phyloP scores from a whole-genome alignment of 202 grass and related monocot genomes.

The Musa balbisiana region DNA sequence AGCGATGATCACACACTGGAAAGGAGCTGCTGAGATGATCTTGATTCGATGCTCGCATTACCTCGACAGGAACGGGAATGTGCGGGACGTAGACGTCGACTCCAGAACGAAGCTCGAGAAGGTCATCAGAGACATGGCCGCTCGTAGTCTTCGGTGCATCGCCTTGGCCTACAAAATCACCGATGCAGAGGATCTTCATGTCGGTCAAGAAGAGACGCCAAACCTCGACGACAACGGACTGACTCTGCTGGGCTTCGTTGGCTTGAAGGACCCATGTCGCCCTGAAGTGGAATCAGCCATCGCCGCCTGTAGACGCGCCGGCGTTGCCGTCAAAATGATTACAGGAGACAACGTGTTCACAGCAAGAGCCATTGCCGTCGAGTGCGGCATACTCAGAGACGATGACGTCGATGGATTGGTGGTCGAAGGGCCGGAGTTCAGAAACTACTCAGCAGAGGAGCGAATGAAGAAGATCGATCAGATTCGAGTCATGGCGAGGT shows the following conservation, averaged over 20 bases:
- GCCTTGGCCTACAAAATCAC: conserved; percentile 54
- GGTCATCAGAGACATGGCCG: conserved; percentile 54
- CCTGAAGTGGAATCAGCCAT: conserved; percentile 48
- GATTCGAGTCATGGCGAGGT: conserved; percentile 58
- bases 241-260: conserved; percentile 55
- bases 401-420: conserved; percentile 22
- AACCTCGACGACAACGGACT: conserved; percentile 46
- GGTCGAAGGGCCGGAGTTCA: conserved; percentile 60
- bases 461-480: conserved; percentile 34
- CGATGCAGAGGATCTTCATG: background rate
- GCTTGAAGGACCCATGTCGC: conserved; percentile 61
- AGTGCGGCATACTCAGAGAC: conserved; percentile 49
- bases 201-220: background rate
- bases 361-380: conserved; percentile 50
- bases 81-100: conserved; percentile 13
- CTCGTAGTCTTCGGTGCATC: conserved; percentile 47
- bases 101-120: conserved; percentile 31
- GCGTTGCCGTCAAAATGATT: conserved; percentile 63
- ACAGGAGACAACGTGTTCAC: conserved; percentile 77
- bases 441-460: conserved; percentile 29
- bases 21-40: conserved; percentile 77
- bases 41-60: conserved; percentile 36
- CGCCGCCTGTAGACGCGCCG: conserved; percentile 33
- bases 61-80: conserved; percentile 21
- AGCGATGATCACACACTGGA: conserved; percentile 44